A percentile compares a stretch with the other conserved stretches of the same genome.
These are phyloP conservation scores for Beauveria pseudobassiana DNA, from an alignment of 2,329 filamentous ascomycete species.

Conservation along the genomic window DNA sequence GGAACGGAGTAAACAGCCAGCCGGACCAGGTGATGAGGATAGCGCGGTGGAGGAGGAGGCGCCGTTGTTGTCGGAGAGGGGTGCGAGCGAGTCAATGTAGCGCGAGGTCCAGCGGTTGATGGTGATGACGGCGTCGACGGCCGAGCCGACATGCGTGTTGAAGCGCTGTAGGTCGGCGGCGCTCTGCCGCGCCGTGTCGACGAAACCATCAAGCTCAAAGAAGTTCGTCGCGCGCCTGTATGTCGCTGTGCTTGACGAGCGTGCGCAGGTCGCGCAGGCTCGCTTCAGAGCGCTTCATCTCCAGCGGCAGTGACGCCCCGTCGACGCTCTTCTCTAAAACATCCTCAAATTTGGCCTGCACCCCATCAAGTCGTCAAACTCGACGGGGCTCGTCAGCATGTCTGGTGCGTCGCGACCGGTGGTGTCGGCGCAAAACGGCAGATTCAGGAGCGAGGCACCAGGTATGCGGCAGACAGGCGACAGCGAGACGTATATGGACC, in stretches of 20 bases:
- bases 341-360: constrained; percentile 70
- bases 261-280: constrained; percentile 68
- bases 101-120: constrained; percentile 71
- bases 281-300: constrained; percentile 71
- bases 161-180: constrained; percentile 64
- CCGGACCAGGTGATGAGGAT: constrained; percentile 31
- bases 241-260: constrained; percentile 61
- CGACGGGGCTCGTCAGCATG: constrained; percentile 32
- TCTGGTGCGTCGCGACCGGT: constrained; percentile 12
- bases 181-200: constrained; percentile 58
- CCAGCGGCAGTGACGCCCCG: constrained; percentile 60
- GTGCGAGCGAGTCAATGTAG: constrained; percentile 55
- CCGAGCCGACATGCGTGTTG: constrained; percentile 67
- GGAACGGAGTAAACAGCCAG: constrained; percentile 55
- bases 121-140: constrained; percentile 65
- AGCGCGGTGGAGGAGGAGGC: constrained; percentile 22
- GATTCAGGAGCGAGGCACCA: constrained; percentile 49
- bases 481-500: constrained; percentile 52
- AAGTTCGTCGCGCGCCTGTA: constrained; percentile 62
- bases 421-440: constrained; percentile 54
- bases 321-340: constrained; percentile 61
- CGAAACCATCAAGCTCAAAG: constrained; percentile 72
- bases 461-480: constrained; percentile 66
- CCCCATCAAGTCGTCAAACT: constrained; percentile 69
- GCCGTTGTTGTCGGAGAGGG: constrained; percentile 16